Percentiles rank a stretch among this genome's conserved stretches.
Evolutionary conservation across 2,329 filamentous ascomycete species (phyloP).

Genomic region (Alternaria gansuensis): DNA sequence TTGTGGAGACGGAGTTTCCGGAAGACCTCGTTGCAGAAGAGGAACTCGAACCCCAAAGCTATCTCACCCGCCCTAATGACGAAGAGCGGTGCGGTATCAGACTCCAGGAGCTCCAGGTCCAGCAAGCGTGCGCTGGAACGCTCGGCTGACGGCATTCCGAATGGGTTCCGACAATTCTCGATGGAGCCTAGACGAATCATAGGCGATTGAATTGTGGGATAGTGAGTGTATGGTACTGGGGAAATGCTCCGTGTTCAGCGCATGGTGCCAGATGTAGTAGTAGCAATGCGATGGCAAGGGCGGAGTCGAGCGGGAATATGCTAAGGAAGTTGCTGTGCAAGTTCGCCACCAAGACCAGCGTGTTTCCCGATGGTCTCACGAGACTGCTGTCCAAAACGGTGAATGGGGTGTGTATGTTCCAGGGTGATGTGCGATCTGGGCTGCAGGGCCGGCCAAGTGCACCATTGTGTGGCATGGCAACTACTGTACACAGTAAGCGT

Average conservation of each 20-base stretch:
- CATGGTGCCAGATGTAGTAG: background rate
- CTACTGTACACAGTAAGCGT: constrained; percentile 1
- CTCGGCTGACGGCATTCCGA: constrained; percentile 16
- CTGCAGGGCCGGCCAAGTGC: background rate
- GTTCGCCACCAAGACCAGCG: constrained; percentile 5
- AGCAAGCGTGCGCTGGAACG: constrained; percentile 16
- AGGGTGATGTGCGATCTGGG: background rate
- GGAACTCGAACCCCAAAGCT: constrained; percentile 29
- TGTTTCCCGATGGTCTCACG: background rate
- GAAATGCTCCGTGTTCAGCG: background rate
- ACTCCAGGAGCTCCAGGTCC: constrained; percentile 37
- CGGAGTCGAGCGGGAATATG: constrained; percentile 3
- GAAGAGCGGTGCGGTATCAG: constrained; percentile 36
- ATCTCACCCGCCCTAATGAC: constrained; percentile 27
- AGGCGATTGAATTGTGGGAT: background rate
- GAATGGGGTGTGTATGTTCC: background rate
- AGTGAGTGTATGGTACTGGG: background rate
- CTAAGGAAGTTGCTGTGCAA: background rate
- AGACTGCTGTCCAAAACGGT: background rate
- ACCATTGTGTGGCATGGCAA: constrained; percentile 11
- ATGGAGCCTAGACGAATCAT: background rate
- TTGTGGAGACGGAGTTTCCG: constrained; percentile 20
- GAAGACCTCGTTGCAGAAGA: constrained; percentile 39
- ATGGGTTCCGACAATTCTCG: background rate
- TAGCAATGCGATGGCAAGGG: constrained; percentile 4